phyloP scores from a whole-genome alignment of 139 green algal genomes.

The Asterochloris sp. region DNA sequence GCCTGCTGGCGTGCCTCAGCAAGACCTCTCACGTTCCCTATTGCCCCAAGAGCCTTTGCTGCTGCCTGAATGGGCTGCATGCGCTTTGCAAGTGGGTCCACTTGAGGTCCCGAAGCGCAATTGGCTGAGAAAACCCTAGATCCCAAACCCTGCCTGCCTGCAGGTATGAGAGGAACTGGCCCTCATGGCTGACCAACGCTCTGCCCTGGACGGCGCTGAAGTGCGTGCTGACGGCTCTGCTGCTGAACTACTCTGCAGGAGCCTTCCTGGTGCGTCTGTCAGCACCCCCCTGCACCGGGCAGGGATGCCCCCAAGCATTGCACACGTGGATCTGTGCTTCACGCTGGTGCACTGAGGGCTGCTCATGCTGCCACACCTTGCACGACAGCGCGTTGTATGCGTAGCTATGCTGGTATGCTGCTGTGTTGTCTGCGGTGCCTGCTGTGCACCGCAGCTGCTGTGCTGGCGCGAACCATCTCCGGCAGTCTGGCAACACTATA shows the following conservation, averaged over 20 bases:
- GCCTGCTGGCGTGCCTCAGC: no score
- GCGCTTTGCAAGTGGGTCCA: no score
- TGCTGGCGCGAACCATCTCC: no score
- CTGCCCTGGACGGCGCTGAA: conserved; percentile 32
- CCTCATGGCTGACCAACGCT: conserved; percentile 7
- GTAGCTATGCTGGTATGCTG: neutral
- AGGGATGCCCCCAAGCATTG: no score
- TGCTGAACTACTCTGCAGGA: conserved; percentile 43
- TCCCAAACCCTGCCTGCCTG: neutral
- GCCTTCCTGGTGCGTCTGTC: conserved; percentile 37
- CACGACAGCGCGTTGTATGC: no score
- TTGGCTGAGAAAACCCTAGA: neutral
- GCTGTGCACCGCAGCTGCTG: neutral
- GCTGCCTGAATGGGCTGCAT: no score
- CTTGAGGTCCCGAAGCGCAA: no score
- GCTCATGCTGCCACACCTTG: neutral
- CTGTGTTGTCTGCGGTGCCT: neutral
- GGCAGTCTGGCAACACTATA: neutral
- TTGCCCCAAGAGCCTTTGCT: no score
- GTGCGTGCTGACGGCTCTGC: conserved; percentile 29
- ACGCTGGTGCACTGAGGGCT: neutral
- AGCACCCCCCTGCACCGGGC: no score
- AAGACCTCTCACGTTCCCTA: no score
- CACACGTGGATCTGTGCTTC: neutral
- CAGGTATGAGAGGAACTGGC: conserved; percentile 38